Evolutionary conservation across 148 eudicot species (phyloP).

Genomic region (Nepenthes gracilis): DNA sequence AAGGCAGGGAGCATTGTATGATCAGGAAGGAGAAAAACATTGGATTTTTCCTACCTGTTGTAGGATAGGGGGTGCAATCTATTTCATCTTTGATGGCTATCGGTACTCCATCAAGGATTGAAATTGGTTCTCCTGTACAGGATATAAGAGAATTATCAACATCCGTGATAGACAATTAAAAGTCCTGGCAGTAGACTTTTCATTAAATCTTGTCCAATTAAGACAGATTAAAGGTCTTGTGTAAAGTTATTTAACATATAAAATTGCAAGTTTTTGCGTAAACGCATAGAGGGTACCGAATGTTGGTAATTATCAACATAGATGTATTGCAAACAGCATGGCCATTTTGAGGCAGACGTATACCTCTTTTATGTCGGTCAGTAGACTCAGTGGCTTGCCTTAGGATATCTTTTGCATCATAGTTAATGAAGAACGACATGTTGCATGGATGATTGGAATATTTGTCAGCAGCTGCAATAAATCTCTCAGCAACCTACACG

Average conservation of each 20-base stretch:
- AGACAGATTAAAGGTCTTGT: background rate
- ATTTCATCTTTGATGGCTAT: conserved; percentile 93
- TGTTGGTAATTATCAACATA: background rate
- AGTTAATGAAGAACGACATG: conserved; percentile 86
- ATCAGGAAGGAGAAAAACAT: background rate
- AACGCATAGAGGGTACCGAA: background rate
- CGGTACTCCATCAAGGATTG: conserved; percentile 86
- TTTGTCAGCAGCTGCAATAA: conserved; percentile 39
- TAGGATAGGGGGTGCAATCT: conserved; percentile 92
- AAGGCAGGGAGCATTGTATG: background rate
- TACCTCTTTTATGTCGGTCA: conserved; percentile 60
- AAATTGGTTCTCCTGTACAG: conserved; percentile 68
- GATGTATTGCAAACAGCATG: background rate
- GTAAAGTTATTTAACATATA: background rate
- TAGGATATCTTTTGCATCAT: conserved; percentile 39
- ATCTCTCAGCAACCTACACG: conserved; percentile 59
- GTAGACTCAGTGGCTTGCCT: conserved; percentile 79
- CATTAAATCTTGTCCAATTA: background rate
- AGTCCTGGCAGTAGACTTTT: background rate
- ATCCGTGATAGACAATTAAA: background rate
- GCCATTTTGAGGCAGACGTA: background rate
- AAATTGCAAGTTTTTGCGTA: background rate
- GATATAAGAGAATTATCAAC: background rate
- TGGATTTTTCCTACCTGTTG: conserved; percentile 45
- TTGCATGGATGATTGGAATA: conserved; percentile 35